Conservation (phyloP, 75 land plant genomes). For the Sequoia sempervirens region DNA sequence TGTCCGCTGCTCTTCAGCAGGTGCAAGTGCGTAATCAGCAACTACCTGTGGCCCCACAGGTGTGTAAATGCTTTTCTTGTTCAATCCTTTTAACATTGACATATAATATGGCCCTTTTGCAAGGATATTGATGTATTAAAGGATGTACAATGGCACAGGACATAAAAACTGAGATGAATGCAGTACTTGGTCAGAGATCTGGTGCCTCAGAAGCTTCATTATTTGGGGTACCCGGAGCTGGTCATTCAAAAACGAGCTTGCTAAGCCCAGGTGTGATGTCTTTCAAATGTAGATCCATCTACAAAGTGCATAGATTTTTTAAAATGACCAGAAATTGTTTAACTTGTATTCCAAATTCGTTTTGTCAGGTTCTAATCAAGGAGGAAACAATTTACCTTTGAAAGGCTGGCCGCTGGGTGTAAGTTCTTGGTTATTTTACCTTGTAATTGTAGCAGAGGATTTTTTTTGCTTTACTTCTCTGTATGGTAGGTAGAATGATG, state of each 20-base stretch:
- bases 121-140: not conserved
- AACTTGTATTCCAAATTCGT: not conserved
- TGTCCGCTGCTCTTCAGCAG: slow-evolving; percentile 70
- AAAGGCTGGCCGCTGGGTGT: slow-evolving; percentile 98
- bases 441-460: not conserved
- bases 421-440: slow-evolving; percentile 11
- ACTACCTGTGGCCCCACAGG: slow-evolving; percentile 73
- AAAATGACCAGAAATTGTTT: not conserved
- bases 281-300: not conserved
- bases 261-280: slow-evolving; percentile 39
- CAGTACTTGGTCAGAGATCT: slow-evolving; percentile 51
- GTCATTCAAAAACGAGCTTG: slow-evolving; percentile 40
- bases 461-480: not conserved
- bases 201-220: slow-evolving; percentile 57
- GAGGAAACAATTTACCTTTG: slow-evolving; percentile 70
- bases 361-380: slow-evolving; percentile 79
- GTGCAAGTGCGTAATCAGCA: slow-evolving; percentile 76
- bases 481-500: not conserved
- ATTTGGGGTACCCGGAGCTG: slow-evolving; percentile 55
- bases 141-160: slow-evolving; percentile 25
- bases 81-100: not conserved
- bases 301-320: not conserved
- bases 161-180: slow-evolving; percentile 56
- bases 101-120: not conserved
- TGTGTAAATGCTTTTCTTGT: slow-evolving; percentile 16